These are phyloP conservation scores for Saccharomycopsis capsularis DNA, from an alignment of 805 yeast species.

Conservation along the genomic window DNA sequence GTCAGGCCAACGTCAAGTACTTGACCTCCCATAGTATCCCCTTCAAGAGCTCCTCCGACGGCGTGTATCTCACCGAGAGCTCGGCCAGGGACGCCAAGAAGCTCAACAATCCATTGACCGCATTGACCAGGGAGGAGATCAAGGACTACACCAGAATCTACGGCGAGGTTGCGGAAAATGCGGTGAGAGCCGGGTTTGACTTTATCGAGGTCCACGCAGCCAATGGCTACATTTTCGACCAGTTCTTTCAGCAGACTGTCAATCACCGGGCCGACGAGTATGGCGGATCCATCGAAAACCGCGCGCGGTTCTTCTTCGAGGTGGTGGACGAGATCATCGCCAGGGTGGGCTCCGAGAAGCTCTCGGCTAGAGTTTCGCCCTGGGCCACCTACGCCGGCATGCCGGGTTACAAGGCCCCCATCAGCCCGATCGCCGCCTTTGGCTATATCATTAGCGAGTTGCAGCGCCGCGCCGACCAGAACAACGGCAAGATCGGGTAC, in stretches of 20 bases:
- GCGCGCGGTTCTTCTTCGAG: slow-evolving; percentile 40
- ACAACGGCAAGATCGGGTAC: slow-evolving; percentile 30
- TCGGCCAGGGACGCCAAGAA: slow-evolving; percentile 30
- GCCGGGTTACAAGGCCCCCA: slow-evolving; percentile 32
- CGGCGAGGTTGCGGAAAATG: slow-evolving; percentile 38
- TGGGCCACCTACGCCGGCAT: slow-evolving; percentile 34
- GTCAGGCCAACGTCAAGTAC: slow-evolving; percentile 34
- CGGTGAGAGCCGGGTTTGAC: slow-evolving; percentile 39
- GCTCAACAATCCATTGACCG: slow-evolving; percentile 29
- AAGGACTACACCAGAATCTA: slow-evolving; percentile 32
- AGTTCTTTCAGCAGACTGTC: slow-evolving; percentile 43
- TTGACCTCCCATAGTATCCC: slow-evolving; percentile 33
- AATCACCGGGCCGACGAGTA: slow-evolving; percentile 46
- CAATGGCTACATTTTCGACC: slow-evolving; percentile 55
- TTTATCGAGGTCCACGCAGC: slow-evolving; percentile 65
- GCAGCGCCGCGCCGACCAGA: slow-evolving; percentile 28
- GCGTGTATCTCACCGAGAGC: slow-evolving; percentile 31
- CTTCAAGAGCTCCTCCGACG: slow-evolving; percentile 36
- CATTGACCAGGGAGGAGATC: slow-evolving; percentile 30
- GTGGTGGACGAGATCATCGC: slow-evolving; percentile 44
- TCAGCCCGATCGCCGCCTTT: slow-evolving; percentile 31
- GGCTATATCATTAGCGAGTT: slow-evolving; percentile 37
- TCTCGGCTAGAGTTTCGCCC: slow-evolving; percentile 47
- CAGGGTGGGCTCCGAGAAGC: slow-evolving; percentile 43
- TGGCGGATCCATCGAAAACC: slow-evolving; percentile 48